Base-by-base conservation (phyloP, 2,329 filamentous ascomycete species). In the Akanthomyces uredinophilus region DNA sequence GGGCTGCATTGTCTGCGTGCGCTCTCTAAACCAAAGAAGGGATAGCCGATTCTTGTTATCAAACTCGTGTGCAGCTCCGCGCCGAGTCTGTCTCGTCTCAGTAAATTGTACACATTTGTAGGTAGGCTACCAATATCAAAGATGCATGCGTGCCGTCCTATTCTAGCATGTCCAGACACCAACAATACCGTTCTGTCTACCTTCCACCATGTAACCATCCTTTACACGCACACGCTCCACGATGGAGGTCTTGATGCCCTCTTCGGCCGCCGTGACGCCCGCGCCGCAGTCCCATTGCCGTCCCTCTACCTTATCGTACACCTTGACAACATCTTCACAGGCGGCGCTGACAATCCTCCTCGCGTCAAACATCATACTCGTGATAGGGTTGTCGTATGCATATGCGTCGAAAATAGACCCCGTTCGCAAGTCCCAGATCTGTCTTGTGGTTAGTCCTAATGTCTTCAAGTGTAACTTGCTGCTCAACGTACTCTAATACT, bases 371-470 rank as follows among this genome's bases (percentile, higher is more conserved):
- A 96, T 96, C 92, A 98, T 96, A 79, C 89, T 91, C 37, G 92
- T 96, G 62, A 99, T 85, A 0, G 93, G 87, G 70, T 91, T 83
- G 71, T 98, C 93, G 77, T 98, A 99, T 24, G 94, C 95, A 74
- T 93, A 99, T 20, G 94, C 95, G 73, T 99, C 95, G 73, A 90
- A 90, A 68, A 99, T 97, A 39, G 92, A 93, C 51, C 95, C 95
- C 14, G 92, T 98, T 60, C 95, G 90, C 62, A 99, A 88, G 76
- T 99, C 95, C 95, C 95, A 99, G 72, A 99, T 98, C 93, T 98
- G 71, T 62, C 64, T 66, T 67, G 14, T 29, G 37, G 41, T 53
- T 44, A 44, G 18, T 44, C 5, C n/a, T 14, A 11, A 16, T 47
- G 41, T 37, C n/a, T 13, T 3, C 14, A 27, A 2, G 10, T 39